A percentile compares a stretch with the other conserved stretches of the same genome.
phyloP scores from a whole-genome alignment of 176 grass and related monocot species.

The Triticum dicoccoides region DNA sequence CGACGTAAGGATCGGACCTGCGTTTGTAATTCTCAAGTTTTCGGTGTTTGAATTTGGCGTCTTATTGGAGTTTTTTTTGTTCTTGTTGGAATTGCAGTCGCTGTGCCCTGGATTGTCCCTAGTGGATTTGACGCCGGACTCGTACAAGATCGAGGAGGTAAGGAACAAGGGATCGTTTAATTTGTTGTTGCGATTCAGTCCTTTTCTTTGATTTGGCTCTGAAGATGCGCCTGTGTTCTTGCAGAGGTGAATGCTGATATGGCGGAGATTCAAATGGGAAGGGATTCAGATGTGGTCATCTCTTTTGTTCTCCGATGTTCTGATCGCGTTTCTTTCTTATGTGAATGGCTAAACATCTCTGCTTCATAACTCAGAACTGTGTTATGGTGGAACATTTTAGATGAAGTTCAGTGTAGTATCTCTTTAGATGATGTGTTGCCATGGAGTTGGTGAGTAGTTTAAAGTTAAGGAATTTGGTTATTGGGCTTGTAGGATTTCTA shows the following conservation, averaged over 20 bases:
- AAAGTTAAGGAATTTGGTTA: constrained; percentile 15
- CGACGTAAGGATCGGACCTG: constrained; percentile 38
- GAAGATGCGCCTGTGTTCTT: not conserved
- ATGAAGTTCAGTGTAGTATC: constrained; percentile 24
- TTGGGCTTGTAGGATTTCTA: constrained; percentile 36
- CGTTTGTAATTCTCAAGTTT: not conserved
- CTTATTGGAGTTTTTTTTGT: not conserved
- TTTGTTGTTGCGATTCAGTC: not conserved
- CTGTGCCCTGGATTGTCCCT: constrained; percentile 63
- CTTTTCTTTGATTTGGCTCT: constrained; percentile 21
- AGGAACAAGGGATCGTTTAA: not conserved
- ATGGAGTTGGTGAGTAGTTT: constrained; percentile 25
- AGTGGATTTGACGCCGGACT: constrained; percentile 33
- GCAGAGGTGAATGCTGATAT: constrained; percentile 41
- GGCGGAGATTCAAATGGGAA: constrained; percentile 13
- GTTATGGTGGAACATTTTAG: constrained; percentile 23
- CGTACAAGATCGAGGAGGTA: constrained; percentile 64
- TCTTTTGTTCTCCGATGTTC: not conserved
- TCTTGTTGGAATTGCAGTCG: constrained; percentile 29
- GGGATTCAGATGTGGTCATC: not conserved
- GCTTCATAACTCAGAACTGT: not conserved
- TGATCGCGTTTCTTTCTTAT: not conserved
- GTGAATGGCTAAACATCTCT: constrained; percentile 14
- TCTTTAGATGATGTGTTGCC: constrained; percentile 30
- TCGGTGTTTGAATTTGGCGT: not conserved